These are phyloP conservation scores for Boletus coccyginus DNA, from an alignment of 768 basidiomycete species.

Conservation along the genomic window DNA sequence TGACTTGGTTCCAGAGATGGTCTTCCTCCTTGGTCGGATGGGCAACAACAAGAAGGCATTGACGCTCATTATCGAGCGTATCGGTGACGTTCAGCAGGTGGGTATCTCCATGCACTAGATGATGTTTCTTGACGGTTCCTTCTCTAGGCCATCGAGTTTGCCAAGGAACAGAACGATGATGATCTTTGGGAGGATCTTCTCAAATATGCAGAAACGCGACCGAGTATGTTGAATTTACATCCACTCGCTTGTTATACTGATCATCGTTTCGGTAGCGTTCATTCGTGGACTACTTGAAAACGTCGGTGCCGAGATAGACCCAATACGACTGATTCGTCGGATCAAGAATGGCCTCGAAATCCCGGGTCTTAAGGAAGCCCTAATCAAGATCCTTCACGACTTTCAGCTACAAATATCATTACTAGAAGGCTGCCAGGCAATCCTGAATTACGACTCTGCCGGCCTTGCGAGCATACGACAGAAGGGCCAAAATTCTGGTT, in stretches of 20 bases:
- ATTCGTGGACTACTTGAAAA: constrained; percentile 95
- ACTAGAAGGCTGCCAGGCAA: constrained; percentile 87
- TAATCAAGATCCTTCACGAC: constrained; percentile 96
- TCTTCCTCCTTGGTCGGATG: constrained; percentile 95
- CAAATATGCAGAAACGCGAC: constrained; percentile 90
- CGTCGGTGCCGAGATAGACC: constrained; percentile 94
- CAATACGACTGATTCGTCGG: constrained; percentile 88
- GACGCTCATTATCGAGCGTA: constrained; percentile 89
- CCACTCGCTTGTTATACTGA: background rate
- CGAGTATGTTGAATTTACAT: constrained; percentile 47
- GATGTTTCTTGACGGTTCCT: background rate
- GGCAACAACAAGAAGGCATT: constrained; percentile 96
- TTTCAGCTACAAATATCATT: constrained; percentile 93
- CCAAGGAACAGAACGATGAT: constrained; percentile 94
- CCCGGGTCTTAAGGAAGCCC: constrained; percentile 87
- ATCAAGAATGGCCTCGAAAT: constrained; percentile 97
- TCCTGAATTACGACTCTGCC: constrained; percentile 80
- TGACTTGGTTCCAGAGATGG: constrained; percentile 94
- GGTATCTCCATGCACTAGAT: constrained; percentile 17
- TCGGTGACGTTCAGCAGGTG: constrained; percentile 89
- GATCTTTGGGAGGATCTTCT: constrained; percentile 98
- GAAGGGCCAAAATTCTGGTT: constrained; percentile 75
- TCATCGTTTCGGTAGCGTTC: constrained; percentile 54
- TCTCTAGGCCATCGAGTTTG: constrained; percentile 90
- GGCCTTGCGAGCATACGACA: constrained; percentile 68